Evolutionary conservation across 2,329 filamentous ascomycete genomes (phyloP), one percentile per base, ranked within the genome.

Genomic region (Periconia sp.): DNA sequence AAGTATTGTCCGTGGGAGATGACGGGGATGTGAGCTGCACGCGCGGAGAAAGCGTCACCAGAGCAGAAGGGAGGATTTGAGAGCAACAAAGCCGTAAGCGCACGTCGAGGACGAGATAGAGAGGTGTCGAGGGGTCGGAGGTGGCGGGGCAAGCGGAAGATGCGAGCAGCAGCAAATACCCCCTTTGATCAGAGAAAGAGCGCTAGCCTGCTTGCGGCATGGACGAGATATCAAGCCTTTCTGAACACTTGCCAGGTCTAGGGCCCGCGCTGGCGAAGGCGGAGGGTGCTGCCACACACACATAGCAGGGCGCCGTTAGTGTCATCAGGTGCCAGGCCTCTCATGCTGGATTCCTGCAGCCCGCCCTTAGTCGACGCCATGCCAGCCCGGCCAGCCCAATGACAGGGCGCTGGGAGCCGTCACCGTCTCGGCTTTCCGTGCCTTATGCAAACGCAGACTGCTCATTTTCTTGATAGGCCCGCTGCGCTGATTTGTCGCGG

Each of bases 321-420:
- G 57, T 50, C 56, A 61, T 71, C 70, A 67, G 66, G 69, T 72
- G 67, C 65, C 63, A 56, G 57, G 49, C 56, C 60, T 40, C 56
- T 64, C 58, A 72, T 73, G 71, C 68, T 54, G 59, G 57, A 46
- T 48, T 52, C 42, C 56, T 62, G 61, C 61, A 61, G 52, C 44
- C 52, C 36, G 40, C 35, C 35, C 35, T 46, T 61, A 60, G 60
- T 42, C 25, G 36, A 39, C 48, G 31, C 50, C 43, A 46, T 35
- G 21, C 22, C 28, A 36, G 50, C 50, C 61, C 60, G 37, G 21
- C 22, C 28, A 36, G 50, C 50, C 61, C 60, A 65, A 63, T 62
- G 42, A 44, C 52, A 56, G 36, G 34, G 29, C 52, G 28, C 22
- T 24, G 33, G 39, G 43, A 28, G 51, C 28, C 50, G 56, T 49